A percentile compares a stretch with the other conserved stretches of the same genome.
Conservation (phyloP, 495 filamentous ascomycete genomes). For the Cetradonia linearis region DNA sequence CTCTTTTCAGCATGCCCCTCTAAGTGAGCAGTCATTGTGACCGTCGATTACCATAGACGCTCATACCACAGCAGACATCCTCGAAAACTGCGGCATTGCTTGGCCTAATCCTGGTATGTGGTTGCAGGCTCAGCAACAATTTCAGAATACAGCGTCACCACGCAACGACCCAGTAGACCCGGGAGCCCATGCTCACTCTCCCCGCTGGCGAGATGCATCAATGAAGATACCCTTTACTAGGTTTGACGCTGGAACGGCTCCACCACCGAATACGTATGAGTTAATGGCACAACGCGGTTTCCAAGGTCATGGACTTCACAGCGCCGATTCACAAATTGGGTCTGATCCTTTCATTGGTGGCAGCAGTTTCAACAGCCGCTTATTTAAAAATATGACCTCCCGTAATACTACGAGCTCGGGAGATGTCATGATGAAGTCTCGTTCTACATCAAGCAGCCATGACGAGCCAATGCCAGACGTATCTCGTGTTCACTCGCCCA, state of each 20-base stretch:
- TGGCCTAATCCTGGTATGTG: constrained; percentile 75
- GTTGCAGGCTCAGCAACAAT: constrained; percentile 39
- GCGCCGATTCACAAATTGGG: constrained; percentile 26
- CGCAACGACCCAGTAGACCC: constrained; percentile 28
- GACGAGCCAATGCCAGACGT: constrained; percentile 49
- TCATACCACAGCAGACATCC: constrained; percentile 42
- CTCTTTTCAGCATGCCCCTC: constrained; percentile 78
- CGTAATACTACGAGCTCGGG: constrained; percentile 11
- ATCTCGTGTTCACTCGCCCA: constrained; percentile 29
- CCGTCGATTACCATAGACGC: constrained; percentile 18
- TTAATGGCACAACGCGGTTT: constrained; percentile 25
- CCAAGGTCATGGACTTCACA: constrained; percentile 16
- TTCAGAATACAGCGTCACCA: constrained; percentile 31
- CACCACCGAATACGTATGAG: constrained; percentile 26
- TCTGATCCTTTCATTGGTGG: constrained; percentile 33
- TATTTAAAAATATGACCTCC: constrained; percentile 27
- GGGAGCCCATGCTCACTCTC: constrained; percentile 44
- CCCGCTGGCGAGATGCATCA: constrained; percentile 30
- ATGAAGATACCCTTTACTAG: constrained; percentile 5
- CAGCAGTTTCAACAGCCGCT: neutral
- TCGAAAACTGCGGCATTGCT: constrained; percentile 69
- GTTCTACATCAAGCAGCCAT: constrained; percentile 36
- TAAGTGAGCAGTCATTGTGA: constrained; percentile 43
- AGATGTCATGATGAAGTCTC: constrained; percentile 22
- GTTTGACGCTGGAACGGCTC: constrained; percentile 25